phyloP scores from a whole-genome alignment of 108 stramenopile genomes.

The Skeletonema grethae region DNA sequence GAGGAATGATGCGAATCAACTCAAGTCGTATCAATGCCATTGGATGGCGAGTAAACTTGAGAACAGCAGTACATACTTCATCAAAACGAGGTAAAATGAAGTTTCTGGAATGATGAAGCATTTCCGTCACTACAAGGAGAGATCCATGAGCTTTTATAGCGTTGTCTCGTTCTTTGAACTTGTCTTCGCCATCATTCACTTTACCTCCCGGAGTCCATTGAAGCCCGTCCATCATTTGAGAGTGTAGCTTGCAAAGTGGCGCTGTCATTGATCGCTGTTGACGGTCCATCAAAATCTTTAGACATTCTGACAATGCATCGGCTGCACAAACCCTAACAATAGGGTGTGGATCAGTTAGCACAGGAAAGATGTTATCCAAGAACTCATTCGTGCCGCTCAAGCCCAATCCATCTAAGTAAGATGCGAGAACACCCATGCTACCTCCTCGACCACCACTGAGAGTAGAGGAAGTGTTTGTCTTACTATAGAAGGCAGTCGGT shows the following conservation, averaged over 20 bases:
- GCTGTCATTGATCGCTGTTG: constrained; percentile 66
- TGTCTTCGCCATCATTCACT: constrained; percentile 12
- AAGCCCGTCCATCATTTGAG: constrained; percentile 74
- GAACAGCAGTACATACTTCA: constrained; percentile 84
- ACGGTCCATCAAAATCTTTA: constrained; percentile 78
- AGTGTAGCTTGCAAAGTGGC: constrained; percentile 73
- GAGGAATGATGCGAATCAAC: constrained; percentile 88
- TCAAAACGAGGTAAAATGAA: constrained; percentile 95
- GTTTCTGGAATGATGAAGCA: constrained; percentile 85
- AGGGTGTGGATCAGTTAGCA: constrained; percentile 81
- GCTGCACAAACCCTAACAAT: constrained; percentile 93
- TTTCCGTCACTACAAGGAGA: constrained; percentile 80
- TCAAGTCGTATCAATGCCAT: constrained; percentile 80
- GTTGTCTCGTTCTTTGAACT: constrained; percentile 32
- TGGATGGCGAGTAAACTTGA: constrained; percentile 72
- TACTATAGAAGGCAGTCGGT: constrained; percentile 89
- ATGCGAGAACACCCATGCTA: constrained; percentile 5
- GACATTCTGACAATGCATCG: constrained; percentile 85
- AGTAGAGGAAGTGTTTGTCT: constrained; percentile 68
- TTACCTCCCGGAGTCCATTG: constrained; percentile 5
- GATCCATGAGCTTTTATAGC: constrained; percentile 83
- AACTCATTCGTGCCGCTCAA: constrained; percentile 81
- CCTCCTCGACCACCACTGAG: constrained; percentile 10
- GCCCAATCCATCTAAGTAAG: constrained; percentile 43
- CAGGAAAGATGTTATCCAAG: constrained; percentile 84